These are phyloP conservation scores for Sarocladiaceae sp. DNA, from an alignment of 2,329 filamentous ascomycete genomes.

Conservation along the genomic window DNA sequence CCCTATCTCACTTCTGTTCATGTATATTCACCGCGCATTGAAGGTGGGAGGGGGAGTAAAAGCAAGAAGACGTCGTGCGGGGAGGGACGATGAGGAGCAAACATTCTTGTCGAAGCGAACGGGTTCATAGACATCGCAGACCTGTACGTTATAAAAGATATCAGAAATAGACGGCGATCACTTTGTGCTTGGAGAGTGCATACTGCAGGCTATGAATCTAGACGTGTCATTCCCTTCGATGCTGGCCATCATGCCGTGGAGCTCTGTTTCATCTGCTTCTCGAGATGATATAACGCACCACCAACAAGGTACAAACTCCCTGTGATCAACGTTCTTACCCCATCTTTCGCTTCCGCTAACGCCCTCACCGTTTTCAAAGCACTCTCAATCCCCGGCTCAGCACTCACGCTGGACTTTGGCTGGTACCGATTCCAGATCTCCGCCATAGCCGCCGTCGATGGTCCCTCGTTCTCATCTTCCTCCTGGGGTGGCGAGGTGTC, in stretches of 20 bases:
- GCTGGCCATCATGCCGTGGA: neutral
- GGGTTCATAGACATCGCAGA: slow-evolving; percentile 4
- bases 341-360: neutral
- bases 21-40: slow-evolving; percentile 26
- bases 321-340: neutral
- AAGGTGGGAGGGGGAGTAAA: neutral
- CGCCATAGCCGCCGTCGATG: neutral
- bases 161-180: slow-evolving; percentile 9
- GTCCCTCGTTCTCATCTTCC: neutral
- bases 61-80: neutral
- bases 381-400: slow-evolving; percentile 3
- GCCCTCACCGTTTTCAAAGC: neutral
- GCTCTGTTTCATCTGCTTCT: neutral
- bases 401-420: neutral
- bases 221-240: no score
- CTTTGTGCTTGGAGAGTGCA: no score
- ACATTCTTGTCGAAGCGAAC: neutral
- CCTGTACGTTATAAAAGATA: slow-evolving; percentile 9
- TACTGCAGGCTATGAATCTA: no score
- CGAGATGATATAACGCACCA: slow-evolving; percentile 1
- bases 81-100: neutral
- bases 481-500: neutral
- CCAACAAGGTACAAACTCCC: slow-evolving; percentile 6
- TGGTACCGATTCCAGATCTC: slow-evolving; percentile 1
- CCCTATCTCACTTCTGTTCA: slow-evolving; percentile 26